These are phyloP conservation scores for Rhynchospora breviuscula DNA, from an alignment of 176 grass and related monocot genomes.

Conservation along the genomic window DNA sequence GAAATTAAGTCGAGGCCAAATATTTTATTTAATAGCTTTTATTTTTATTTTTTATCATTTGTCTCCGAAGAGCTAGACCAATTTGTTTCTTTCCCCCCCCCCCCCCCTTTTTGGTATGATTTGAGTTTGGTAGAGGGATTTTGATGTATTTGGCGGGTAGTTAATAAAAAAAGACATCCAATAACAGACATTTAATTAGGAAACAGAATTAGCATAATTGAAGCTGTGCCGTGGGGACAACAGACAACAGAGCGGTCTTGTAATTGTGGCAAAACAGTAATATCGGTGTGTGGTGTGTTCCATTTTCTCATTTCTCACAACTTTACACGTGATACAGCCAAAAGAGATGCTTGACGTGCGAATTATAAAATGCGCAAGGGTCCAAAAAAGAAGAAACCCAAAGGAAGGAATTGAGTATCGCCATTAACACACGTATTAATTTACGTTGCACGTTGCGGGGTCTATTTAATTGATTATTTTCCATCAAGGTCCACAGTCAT, in stretches of 20 bases:
- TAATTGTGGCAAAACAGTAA: not conserved
- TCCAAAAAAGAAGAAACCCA: conserved; percentile 34
- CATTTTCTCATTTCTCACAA: not conserved
- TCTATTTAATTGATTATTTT: conserved; percentile 19
- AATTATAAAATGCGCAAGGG: conserved; percentile 29
- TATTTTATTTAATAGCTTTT: no score
- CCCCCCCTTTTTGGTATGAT: no score
- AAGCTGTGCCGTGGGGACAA: not conserved
- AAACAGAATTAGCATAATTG: not conserved
- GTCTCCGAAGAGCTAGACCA: no score
- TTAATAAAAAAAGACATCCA: not conserved
- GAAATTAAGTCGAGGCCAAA: no score
- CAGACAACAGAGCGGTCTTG: not conserved
- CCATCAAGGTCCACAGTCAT: not conserved
- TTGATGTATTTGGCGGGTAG: no score
- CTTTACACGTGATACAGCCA: conserved; percentile 50
- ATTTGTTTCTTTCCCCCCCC: no score
- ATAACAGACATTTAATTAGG: not conserved
- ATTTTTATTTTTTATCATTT: no score
- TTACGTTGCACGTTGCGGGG: not conserved
- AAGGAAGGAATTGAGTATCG: conserved; percentile 2
- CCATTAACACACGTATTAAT: conserved; percentile 9
- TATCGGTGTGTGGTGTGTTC: not conserved
- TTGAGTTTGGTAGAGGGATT: no score
- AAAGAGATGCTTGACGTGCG: conserved; percentile 61